Evolutionary conservation across 2,329 filamentous ascomycete genomes (phyloP), one percentile per base, ranked within the genome.

Genomic region (Colletotrichum sp.): DNA sequence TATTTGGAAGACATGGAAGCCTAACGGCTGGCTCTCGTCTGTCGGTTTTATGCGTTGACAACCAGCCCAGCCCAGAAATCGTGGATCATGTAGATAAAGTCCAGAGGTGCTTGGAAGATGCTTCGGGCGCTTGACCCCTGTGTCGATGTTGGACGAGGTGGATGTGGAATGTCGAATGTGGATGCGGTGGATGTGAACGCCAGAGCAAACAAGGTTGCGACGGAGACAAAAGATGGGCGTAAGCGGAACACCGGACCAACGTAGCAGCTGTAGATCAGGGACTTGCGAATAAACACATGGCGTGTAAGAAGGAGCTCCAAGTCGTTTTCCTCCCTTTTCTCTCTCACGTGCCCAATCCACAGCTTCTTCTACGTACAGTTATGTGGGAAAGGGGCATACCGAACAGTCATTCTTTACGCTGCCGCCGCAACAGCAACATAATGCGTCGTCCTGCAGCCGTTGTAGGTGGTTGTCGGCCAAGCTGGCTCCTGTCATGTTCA

Each of bases 61-160:
- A 71, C 25, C 44, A 44, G 27, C 36, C 25, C 44, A 44, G 27
- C 36, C 64, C 27, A 52, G 27, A 59, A 65, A 34, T 32, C 39
- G 29, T 32, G 59, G 27, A 59, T 29, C 29, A 44, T 22, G 44
- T 15, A 22, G 36, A 22, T 36, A 62, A 49, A 65, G 61, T 22
- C 16, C 25, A 19, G 57, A 65, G 12, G 44, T 59, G 68, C 72
- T 52, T 44, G 55, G 36, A 34, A 57, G 30, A 68, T 68, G 65
- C 65, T 68, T 68, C 55, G 29, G 69, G 44, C 44, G 32, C 61
- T 62, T 32, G 62, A 66, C 52, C 72, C 72, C 36, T 72, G 69
- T 67, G 69, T 44, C 52, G 15, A 72, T 62, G 71, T 61, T 71
- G 67, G 59, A 71, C 25, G 63, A 52, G 44, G 44, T 52, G 44